A percentile compares a stretch with the other conserved stretches of the same genome.
Conservation (phyloP, 1,284 basidiomycete genomes). For the Agroathelia rolfsii region DNA sequence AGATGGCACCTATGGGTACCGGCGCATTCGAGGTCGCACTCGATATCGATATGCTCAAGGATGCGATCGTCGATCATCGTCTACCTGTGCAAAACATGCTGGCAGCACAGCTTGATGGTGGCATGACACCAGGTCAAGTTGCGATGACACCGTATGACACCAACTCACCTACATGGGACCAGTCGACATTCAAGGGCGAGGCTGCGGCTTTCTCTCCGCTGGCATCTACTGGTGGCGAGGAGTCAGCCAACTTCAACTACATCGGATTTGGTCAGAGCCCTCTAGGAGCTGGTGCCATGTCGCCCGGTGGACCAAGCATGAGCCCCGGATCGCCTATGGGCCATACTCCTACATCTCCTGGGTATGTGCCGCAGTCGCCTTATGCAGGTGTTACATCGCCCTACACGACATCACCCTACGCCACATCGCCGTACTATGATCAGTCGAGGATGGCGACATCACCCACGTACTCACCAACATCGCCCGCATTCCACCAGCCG, state of each 20-base stretch:
- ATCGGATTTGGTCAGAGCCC: constrained; percentile 79
- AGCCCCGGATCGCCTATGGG: constrained; percentile 77
- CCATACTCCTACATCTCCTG: constrained; percentile 82
- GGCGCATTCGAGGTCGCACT: constrained; percentile 93
- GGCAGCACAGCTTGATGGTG: constrained; percentile 71
- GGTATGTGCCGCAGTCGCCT: constrained; percentile 76
- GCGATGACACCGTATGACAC: constrained; percentile 94
- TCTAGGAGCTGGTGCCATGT: constrained; percentile 68
- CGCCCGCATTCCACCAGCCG: constrained; percentile 69
- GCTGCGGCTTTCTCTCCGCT: constrained; percentile 92
- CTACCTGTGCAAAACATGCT: constrained; percentile 84
- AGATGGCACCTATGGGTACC: constrained; percentile 97
- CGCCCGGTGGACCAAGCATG: constrained; percentile 68
- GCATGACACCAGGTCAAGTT: constrained; percentile 85
- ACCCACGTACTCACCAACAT: constrained; percentile 81
- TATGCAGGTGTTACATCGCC: constrained; percentile 76
- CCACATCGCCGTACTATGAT: constrained; percentile 75
- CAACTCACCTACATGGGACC: constrained; percentile 75
- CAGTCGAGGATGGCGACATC: constrained; percentile 61
- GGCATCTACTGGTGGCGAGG: constrained; percentile 80
- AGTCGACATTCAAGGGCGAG: constrained; percentile 68
- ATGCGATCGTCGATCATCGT: constrained; percentile 95
- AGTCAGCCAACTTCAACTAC: constrained; percentile 62
- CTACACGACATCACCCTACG: constrained; percentile 69
- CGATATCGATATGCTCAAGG: constrained; percentile 98